Evolutionary conservation across 148 eudicot species (phyloP), one percentile per base, ranked within the genome.

Genomic region (Silene uniflora): DNA sequence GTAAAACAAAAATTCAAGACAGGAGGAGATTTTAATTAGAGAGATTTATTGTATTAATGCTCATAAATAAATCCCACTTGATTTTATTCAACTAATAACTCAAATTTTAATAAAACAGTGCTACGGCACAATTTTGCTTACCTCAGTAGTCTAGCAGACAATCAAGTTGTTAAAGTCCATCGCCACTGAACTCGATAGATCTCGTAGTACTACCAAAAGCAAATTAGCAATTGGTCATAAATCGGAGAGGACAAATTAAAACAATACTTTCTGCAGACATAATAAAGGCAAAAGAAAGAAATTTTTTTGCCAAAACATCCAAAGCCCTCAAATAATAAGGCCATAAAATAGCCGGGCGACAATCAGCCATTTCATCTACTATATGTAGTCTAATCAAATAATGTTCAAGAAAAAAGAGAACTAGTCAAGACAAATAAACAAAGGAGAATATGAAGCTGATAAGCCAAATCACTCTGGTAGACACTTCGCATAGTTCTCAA

Each of bases 121-220:
- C 16, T 67, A 19, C 44, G 18, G 13, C 71, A 42, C 25, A 67
- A 68, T 17, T 42, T n/a, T 68, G 72, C 72, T 17, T 19, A 68
- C 56, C 72, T 19, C 17, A 3, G 24, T 25, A 11, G 14, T 7
- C 69, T 14, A 62, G 25, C 12, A 42, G n/a, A 39, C 25, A 22
- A 49, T 69, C n/a, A 17, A 44, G 46, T 60, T 42, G 73, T 22
- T 14, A 19, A 39, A 12, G 71, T 65, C 71, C 77, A 29, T 65
- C 54, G 18, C 62, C 23, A 24, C 12, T 49, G 60, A 25, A 56
- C 62, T 64, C 47, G 54, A 29, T 65, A 66, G 47, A 18, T 19
- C 5, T 29, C 18, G 10, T 56, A 72, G 58, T 27, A 49, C 62
- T 47, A 1, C 46, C 27, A 17, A 69, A 49, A 49, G 54, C 58